A percentile compares a stretch with the other conserved stretches of the same genome.
phyloP scores from a whole-genome alignment of 2,329 filamentous ascomycete species.

The Hypoxylon sp. region DNA sequence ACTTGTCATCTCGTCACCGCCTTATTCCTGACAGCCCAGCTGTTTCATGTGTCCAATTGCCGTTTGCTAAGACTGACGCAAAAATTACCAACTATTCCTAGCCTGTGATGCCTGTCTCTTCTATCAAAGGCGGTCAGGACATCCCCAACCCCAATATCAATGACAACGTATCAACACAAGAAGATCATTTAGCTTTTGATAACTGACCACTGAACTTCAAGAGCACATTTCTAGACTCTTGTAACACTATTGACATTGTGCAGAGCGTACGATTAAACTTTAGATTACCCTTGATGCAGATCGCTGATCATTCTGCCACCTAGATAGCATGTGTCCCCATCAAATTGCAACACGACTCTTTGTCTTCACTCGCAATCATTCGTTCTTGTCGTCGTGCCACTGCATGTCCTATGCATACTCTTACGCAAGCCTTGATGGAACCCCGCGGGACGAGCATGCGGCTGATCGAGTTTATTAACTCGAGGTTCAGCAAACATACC shows the following conservation, averaged over 20 bases:
- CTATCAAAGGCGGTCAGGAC: slow-evolving; percentile 37
- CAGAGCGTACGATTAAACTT: slow-evolving; percentile 31
- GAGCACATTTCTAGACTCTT: not conserved
- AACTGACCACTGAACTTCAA: slow-evolving; percentile 8
- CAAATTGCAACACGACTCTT: slow-evolving; percentile 22
- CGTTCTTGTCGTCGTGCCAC: slow-evolving; percentile 29
- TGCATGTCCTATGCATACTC: slow-evolving; percentile 30
- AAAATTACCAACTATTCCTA: slow-evolving; percentile 24
- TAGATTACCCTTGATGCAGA: slow-evolving; percentile 34
- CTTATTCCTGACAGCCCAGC: slow-evolving; percentile 20
- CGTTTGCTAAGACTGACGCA: slow-evolving; percentile 40
- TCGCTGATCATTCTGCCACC: slow-evolving; percentile 31
- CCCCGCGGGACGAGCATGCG: slow-evolving; percentile 33
- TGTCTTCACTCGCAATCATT: slow-evolving; percentile 10
- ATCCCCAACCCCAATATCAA: slow-evolving; percentile 7
- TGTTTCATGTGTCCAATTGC: slow-evolving; percentile 34
- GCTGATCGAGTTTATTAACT: slow-evolving; percentile 39
- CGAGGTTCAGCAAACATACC: slow-evolving; percentile 14
- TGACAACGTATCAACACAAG: slow-evolving; percentile 10
- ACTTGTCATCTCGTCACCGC: slow-evolving; percentile 41
- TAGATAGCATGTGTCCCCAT: slow-evolving; percentile 16
- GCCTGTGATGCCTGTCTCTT: slow-evolving; percentile 27
- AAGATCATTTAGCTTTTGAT: slow-evolving; percentile 7
- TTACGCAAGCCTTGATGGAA: slow-evolving; percentile 42
- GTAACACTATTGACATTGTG: slow-evolving; percentile 16